Percentiles rank a stretch among this genome's conserved stretches.
These are phyloP conservation scores for Colletotrichum zoysiae DNA, from an alignment of 2,329 filamentous ascomycete genomes.

Conservation along the genomic window DNA sequence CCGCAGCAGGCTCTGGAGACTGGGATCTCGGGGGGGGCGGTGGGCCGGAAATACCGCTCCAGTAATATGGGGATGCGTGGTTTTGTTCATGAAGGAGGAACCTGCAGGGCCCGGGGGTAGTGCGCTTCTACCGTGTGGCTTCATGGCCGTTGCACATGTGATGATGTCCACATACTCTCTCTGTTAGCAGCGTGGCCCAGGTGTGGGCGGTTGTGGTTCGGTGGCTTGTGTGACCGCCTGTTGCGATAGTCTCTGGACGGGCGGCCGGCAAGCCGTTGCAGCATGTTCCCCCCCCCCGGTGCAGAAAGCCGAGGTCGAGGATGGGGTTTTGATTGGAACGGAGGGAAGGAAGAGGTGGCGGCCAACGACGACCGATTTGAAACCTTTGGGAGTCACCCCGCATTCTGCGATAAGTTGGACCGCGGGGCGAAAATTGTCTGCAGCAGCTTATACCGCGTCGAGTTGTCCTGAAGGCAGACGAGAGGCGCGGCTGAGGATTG, in stretches of 20 bases:
- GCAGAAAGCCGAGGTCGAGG: slow-evolving; percentile 14
- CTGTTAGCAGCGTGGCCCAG: neutral
- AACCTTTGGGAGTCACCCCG: slow-evolving; percentile 4
- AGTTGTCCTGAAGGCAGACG: slow-evolving; percentile 23
- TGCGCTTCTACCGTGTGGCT: slow-evolving; percentile 9
- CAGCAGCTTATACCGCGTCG: slow-evolving; percentile 33
- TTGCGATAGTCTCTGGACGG: neutral
- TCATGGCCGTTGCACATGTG: slow-evolving; percentile 8
- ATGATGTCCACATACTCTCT: slow-evolving; percentile 9
- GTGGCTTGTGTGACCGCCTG: neutral
- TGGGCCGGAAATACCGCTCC: slow-evolving; percentile 14
- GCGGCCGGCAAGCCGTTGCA: slow-evolving; percentile 12
- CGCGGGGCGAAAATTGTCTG: slow-evolving; percentile 41
- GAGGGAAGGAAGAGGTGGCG: neutral
- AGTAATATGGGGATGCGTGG: slow-evolving; percentile 19
- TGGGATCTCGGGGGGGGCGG: neutral
- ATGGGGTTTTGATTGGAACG: slow-evolving; percentile 19
- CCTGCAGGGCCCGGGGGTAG: neutral
- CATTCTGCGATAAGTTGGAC: slow-evolving; percentile 7
- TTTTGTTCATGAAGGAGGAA: slow-evolving; percentile 6
- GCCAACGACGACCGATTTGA: slow-evolving; percentile 10
- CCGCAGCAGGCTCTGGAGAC: neutral
- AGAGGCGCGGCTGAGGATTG: slow-evolving; percentile 1
- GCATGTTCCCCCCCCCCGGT: slow-evolving; percentile 12
- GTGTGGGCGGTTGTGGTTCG: slow-evolving; percentile 10